Evolutionary conservation across 352 stramenopile species (phyloP), one percentile per base, ranked within the genome.

Genomic region (Pythium plurisporium): DNA sequence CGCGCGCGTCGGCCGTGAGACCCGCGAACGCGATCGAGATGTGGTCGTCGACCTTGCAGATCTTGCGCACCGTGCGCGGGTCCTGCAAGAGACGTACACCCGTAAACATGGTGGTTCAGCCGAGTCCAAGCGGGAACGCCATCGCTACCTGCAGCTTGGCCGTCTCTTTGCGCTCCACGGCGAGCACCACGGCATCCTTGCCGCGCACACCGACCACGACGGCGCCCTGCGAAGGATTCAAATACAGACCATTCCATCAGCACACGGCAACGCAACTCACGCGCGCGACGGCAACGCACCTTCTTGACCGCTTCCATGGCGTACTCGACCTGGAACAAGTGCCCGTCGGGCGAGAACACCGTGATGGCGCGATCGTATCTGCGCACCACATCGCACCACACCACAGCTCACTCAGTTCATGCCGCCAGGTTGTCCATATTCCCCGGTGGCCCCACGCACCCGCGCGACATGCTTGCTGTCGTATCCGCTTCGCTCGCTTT

Each of bases 271-370:
- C n/a, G n/a, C n/a, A n/a, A n/a, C n/a, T n/a, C n/a, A n/a, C n/a
- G n/a, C n/a, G n/a, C n/a, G n/a, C n/a, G 36, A 37, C 20, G 9
- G 10, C 22, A 5, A 49, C 74, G 56, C 59, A 83, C 87, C 73
- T 97, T 94, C 74, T 98, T 98, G 12, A 99, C 97, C 29, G 97
- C 97, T 70, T 99, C 96, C 91, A 99, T 99, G 59, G 97, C 97
- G 82, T 99, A 99, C 85, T 99, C 97, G 10, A 99, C 97, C 73
- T 99, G 96, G 76, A 99, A 98, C 65, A 99, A 84, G 73, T 99
- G 96, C 33, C 97, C 97, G 82, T 99, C 97, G 8, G 97, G 97
- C 68, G 95, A 99, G 80, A 99, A 99, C 30, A 99, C 96, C 51
- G 97, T 99, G 72, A 99, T 99, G 36, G 97, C 97, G 67, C 97